Evolutionary conservation across 2,329 filamentous ascomycete genomes (phyloP).

Genomic region (Diplodia mutila): DNA sequence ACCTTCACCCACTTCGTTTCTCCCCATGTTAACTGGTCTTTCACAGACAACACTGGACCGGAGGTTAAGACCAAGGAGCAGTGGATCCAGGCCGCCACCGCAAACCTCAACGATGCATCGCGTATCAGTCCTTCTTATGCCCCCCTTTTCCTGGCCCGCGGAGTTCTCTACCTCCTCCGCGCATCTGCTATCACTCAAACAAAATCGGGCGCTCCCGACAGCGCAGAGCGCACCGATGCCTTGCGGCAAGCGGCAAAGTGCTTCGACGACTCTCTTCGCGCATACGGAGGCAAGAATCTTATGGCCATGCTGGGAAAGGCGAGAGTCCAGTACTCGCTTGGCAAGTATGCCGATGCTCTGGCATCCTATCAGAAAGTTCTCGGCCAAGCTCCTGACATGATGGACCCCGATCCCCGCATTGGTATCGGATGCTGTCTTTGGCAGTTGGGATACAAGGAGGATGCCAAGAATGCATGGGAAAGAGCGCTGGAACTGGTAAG

Average conservation of each 20-base stretch:
- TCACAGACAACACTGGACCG: slow-evolving; percentile 53
- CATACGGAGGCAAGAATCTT: slow-evolving; percentile 85
- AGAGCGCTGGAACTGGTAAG: slow-evolving; percentile 75
- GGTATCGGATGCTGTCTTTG: slow-evolving; percentile 97
- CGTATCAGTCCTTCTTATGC: slow-evolving; percentile 91
- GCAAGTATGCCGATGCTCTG: slow-evolving; percentile 82
- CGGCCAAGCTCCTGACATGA: slow-evolving; percentile 80
- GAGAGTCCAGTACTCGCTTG: slow-evolving; percentile 81
- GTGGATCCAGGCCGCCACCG: slow-evolving; percentile 88
- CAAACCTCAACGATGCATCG: slow-evolving; percentile 91
- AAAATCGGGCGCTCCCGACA: slow-evolving; percentile 68
- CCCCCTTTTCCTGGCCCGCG: slow-evolving; percentile 86
- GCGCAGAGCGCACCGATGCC: slow-evolving; percentile 73
- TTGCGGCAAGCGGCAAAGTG: slow-evolving; percentile 85
- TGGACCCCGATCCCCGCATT: slow-evolving; percentile 92
- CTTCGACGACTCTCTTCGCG: slow-evolving; percentile 89
- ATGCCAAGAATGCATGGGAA: slow-evolving; percentile 90
- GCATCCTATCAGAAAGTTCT: slow-evolving; percentile 86
- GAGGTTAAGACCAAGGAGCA: slow-evolving; percentile 90
- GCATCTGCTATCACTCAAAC: slow-evolving; percentile 81
- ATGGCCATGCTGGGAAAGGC: slow-evolving; percentile 90
- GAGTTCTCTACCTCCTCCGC: slow-evolving; percentile 83
- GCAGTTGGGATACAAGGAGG: slow-evolving; percentile 92
- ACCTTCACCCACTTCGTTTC: neutral
- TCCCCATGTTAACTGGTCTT: neutral